Conservation (phyloP, 75 land plant genomes). For the Cupressus sempervirens region DNA sequence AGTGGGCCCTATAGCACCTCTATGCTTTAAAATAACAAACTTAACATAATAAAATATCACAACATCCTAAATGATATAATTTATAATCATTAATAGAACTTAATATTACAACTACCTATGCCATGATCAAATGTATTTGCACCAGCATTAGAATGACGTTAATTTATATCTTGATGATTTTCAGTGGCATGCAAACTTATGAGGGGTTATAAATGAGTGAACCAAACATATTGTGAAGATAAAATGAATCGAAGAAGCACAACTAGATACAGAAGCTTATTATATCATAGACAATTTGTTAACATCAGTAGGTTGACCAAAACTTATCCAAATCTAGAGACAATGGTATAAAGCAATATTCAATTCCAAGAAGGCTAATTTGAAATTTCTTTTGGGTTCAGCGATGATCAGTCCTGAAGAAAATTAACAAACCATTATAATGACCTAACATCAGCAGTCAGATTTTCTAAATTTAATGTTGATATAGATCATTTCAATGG, state of each 20-base stretch:
- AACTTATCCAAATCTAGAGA: neutral
- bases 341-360: neutral
- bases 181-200: neutral
- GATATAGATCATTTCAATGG: neutral
- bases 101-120: neutral
- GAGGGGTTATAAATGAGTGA: neutral
- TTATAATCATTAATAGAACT: neutral
- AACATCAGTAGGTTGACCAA: neutral
- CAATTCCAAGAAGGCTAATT: neutral
- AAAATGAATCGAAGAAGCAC: neutral
- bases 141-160: neutral
- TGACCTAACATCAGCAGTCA: neutral
- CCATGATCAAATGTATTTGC: neutral
- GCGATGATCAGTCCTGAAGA: neutral
- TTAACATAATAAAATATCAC: neutral
- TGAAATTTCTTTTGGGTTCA: neutral
- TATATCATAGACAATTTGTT: neutral
- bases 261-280: neutral
- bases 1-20: neutral
- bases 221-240: neutral
- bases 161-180: neutral
- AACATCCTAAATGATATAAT: neutral
- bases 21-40: neutral
- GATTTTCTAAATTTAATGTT: neutral
- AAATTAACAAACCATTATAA: neutral